These are phyloP conservation scores for Poterioochromonas sp. DNA, from an alignment of 352 stramenopile genomes.

Conservation along the genomic window DNA sequence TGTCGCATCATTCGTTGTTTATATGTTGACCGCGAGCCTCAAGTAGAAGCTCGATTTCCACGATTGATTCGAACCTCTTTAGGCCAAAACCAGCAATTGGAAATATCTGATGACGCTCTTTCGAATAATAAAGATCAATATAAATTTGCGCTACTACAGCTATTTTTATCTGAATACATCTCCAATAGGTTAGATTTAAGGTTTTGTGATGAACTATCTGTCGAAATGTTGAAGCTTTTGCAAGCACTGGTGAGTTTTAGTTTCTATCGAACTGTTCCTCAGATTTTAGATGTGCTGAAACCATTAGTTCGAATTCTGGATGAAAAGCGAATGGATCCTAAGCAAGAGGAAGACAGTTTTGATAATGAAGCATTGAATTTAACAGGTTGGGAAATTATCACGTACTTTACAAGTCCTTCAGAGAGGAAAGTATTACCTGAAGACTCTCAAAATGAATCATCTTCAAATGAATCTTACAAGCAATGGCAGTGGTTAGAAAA, in stretches of 20 bases:
- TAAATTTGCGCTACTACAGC: slow-evolving; percentile 12
- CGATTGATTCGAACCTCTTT: slow-evolving; percentile 28
- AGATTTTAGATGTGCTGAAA: slow-evolving; percentile 4
- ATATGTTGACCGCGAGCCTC: slow-evolving; percentile 22
- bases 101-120: neutral
- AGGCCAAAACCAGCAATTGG: neutral
- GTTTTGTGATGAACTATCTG: slow-evolving; percentile 16
- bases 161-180: slow-evolving; percentile 22
- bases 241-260: neutral
- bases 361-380: too few relatives aligned
- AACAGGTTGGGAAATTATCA: too few relatives aligned
- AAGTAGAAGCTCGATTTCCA: slow-evolving; percentile 12
- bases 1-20: slow-evolving; percentile 17
- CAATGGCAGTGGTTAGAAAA: too few relatives aligned
- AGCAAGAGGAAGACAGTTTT: neutral
- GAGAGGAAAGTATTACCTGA: neutral
- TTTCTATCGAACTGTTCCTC: slow-evolving; percentile 8
- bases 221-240: neutral
- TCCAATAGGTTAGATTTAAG: neutral
- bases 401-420: too few relatives aligned
- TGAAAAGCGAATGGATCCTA: slow-evolving; percentile 3
- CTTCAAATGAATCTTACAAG: too few relatives aligned
- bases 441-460: neutral
- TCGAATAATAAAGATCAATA: neutral
- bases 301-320: neutral